phyloP scores from a whole-genome alignment of 352 stramenopile genomes.

The Stephanocyclus meneghinianus region DNA sequence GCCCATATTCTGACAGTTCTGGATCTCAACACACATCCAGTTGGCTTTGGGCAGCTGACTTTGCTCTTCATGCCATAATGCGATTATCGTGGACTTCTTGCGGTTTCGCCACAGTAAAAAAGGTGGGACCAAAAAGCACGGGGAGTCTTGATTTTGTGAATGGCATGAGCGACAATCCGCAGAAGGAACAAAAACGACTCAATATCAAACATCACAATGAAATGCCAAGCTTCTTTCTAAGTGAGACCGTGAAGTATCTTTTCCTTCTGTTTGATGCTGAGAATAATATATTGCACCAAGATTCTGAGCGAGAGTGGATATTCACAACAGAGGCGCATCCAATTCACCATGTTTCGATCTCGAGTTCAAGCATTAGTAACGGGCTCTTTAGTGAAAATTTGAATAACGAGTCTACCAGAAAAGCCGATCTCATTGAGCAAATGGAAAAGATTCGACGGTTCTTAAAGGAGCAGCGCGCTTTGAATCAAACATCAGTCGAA shows the following conservation, averaged over 20 bases:
- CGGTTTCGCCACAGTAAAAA: conserved; percentile 87
- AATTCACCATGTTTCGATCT: conserved; percentile 79
- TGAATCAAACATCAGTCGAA: conserved; percentile 5
- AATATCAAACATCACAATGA: conserved; percentile 90
- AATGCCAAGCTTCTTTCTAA: conserved; percentile 99
- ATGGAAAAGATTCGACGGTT: conserved; percentile 44
- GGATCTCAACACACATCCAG: conserved; percentile 42
- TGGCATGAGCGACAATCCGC: conserved; percentile 27
- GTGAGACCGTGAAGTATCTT: conserved; percentile 98
- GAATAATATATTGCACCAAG: conserved; percentile 85
- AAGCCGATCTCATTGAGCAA: conserved; percentile 28
- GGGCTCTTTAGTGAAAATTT: neutral
- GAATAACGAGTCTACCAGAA: neutral
- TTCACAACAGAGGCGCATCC: conserved; percentile 97
- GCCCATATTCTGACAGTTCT: conserved; percentile 23
- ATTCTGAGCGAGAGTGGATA: conserved; percentile 87
- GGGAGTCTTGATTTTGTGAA: conserved; percentile 42
- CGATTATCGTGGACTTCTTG: conserved; percentile 87
- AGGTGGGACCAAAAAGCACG: conserved; percentile 58
- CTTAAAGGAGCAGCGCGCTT: conserved; percentile 29
- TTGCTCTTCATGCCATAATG: conserved; percentile 85
- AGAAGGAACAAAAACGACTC: conserved; percentile 50
- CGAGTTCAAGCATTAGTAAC: conserved; percentile 8
- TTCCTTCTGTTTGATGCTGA: conserved; percentile 97
- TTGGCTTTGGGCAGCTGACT: conserved; percentile 67